A percentile compares a stretch with the other conserved stretches of the same genome.
phyloP scores from a whole-genome alignment of 768 basidiomycete species.

The Mycena pura region DNA sequence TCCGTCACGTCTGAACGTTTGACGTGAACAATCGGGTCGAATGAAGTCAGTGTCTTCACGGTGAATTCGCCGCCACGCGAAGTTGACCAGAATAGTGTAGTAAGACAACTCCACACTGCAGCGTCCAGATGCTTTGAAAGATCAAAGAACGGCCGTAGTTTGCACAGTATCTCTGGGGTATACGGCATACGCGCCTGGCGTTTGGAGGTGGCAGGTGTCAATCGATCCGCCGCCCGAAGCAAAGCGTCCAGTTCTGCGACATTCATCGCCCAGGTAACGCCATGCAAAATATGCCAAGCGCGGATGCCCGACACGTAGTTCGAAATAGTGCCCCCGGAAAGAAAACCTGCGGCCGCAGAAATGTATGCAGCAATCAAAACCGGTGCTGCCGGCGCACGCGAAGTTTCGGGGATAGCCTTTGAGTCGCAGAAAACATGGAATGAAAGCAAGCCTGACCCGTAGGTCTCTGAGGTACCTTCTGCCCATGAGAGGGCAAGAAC shows the following conservation, averaged over 20 bases:
- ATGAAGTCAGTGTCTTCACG: conserved; percentile 12
- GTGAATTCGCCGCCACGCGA: conserved; percentile 32
- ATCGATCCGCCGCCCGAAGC: conserved; percentile 17
- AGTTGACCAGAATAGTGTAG: conserved; percentile 24
- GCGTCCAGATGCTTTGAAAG: conserved; percentile 16
- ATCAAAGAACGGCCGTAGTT: conserved; percentile 2
- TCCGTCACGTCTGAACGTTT: conserved; percentile 12
- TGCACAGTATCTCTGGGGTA: background rate
- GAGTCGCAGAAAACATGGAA: conserved; percentile 29
- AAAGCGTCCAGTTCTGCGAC: conserved; percentile 18
- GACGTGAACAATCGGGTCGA: conserved; percentile 26
- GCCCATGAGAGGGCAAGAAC: conserved; percentile 4
- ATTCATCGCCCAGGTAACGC: conserved; percentile 25
- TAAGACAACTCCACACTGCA: conserved; percentile 31
- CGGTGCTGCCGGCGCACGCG: conserved; percentile 1
- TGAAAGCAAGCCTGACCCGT: conserved; percentile 28
- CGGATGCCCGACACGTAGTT: conserved; percentile 28
- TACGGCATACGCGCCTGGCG: conserved; percentile 6
- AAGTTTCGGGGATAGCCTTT: conserved; percentile 5
- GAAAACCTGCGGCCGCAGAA: conserved; percentile 17
- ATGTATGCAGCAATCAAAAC: conserved; percentile 27
- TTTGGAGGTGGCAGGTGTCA: background rate
- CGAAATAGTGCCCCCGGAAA: conserved; percentile 4
- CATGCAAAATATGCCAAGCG: conserved; percentile 36
- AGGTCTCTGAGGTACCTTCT: conserved; percentile 11